Evolutionary conservation across 176 grass and related monocot species (phyloP).

Genomic region (Juncus inflexus): DNA sequence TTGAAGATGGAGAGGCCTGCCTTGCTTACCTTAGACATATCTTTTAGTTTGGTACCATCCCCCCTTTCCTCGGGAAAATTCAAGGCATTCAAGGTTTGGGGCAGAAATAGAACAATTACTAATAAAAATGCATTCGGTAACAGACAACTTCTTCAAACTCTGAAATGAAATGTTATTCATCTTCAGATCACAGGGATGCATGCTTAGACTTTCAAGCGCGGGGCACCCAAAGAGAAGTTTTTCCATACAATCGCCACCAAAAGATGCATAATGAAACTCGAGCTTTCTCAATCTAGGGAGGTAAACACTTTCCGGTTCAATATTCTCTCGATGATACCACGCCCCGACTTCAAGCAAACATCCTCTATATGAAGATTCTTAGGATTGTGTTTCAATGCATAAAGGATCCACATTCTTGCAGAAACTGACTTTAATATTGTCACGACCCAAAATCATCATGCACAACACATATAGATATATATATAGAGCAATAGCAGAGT

Average conservation of each 20-base stretch:
- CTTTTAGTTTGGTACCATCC: neutral
- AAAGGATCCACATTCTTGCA: neutral
- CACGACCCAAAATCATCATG: no score
- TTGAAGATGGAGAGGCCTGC: no score
- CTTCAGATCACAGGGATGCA: neutral
- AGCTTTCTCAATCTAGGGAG: slow-evolving; percentile 13
- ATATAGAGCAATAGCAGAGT: no score
- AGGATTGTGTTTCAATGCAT: no score
- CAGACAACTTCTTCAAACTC: neutral
- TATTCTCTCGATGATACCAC: neutral
- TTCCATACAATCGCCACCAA: neutral
- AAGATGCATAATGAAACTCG: neutral
- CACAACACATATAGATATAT: no score
- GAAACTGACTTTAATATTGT: neutral
- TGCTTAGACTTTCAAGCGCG: neutral
- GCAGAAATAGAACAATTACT: neutral
- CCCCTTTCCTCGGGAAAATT: neutral
- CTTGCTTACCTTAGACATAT: neutral
- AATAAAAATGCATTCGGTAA: no score
- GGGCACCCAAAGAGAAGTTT: neutral
- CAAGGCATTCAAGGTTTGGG: neutral
- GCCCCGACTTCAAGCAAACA: neutral
- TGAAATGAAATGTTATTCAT: neutral
- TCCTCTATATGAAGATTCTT: neutral
- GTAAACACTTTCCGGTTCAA: neutral